Evolutionary conservation across 768 basidiomycete species (phyloP).

Genomic region (Termitomyces sp.): DNA sequence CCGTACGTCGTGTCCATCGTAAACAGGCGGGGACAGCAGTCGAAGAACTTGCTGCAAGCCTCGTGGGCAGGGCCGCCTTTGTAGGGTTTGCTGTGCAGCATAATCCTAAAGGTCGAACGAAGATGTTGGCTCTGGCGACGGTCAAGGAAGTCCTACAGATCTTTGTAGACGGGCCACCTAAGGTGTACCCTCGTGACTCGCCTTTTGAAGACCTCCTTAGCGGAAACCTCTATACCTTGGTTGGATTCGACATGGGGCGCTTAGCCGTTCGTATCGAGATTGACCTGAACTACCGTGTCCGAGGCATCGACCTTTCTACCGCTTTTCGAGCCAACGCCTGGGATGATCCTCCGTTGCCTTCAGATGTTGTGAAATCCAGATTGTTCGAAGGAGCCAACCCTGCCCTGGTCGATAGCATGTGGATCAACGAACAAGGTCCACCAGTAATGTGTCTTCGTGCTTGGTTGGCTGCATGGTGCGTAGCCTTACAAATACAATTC

Average conservation of each 20-base stretch:
- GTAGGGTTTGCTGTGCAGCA: constrained; percentile 12
- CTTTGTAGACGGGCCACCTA: background rate
- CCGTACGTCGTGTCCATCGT: constrained; percentile 5
- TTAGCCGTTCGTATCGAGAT: constrained; percentile 26
- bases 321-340: constrained; percentile 16
- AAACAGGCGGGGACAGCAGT: constrained; percentile 12
- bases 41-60: background rate
- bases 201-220: constrained; percentile 15
- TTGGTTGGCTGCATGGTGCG: constrained; percentile 33
- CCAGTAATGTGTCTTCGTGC: constrained; percentile 30
- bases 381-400: constrained; percentile 11
- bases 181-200: constrained; percentile 6
- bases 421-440: constrained; percentile 20
- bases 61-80: background rate
- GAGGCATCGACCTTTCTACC: constrained; percentile 34
- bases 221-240: constrained; percentile 16
- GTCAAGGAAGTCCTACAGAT: constrained; percentile 7
- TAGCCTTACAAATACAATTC: background rate
- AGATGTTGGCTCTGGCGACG: constrained; percentile 12
- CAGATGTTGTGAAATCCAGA: constrained; percentile 18
- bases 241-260: constrained; percentile 32
- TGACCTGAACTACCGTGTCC: constrained; percentile 20
- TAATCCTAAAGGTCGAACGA: background rate
- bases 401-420: constrained; percentile 21
- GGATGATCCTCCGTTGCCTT: constrained; percentile 19